These are phyloP conservation scores for Silene coronaria DNA, from an alignment of 179 eudicot genomes.

Conservation along the genomic window DNA sequence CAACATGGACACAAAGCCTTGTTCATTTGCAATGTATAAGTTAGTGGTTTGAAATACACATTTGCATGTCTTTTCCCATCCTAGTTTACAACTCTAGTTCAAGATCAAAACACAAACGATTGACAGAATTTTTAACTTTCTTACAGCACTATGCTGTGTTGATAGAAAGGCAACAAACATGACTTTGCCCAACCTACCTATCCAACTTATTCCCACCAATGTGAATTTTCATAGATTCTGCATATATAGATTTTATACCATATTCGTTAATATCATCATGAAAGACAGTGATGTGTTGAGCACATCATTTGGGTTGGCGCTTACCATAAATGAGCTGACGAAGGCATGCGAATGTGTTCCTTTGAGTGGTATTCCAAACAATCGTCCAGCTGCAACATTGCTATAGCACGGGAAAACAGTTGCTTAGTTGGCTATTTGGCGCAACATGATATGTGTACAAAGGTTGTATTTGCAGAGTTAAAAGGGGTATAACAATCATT, in stretches of 20 bases:
- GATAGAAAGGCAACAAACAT: background rate
- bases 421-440: background rate
- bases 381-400: constrained; percentile 92
- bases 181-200: background rate
- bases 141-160: background rate
- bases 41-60: background rate
- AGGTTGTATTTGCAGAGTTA: background rate
- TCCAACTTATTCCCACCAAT: background rate
- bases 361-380: constrained; percentile 90
- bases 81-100: background rate
- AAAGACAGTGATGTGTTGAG: background rate
- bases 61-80: background rate
- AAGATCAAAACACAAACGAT: background rate
- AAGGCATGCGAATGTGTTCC: constrained; percentile 99
- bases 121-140: background rate
- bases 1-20: background rate
- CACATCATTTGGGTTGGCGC: constrained; percentile 9
- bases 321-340: constrained; percentile 97
- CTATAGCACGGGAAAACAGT: constrained; percentile 33
- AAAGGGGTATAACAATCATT: background rate
- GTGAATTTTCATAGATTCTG: background rate
- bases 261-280: background rate
- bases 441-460: background rate
- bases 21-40: background rate
- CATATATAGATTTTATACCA: constrained; percentile 10